Conservation (phyloP, 208 protist genomes). For the Acanthamoeba rhysodes region DNA sequence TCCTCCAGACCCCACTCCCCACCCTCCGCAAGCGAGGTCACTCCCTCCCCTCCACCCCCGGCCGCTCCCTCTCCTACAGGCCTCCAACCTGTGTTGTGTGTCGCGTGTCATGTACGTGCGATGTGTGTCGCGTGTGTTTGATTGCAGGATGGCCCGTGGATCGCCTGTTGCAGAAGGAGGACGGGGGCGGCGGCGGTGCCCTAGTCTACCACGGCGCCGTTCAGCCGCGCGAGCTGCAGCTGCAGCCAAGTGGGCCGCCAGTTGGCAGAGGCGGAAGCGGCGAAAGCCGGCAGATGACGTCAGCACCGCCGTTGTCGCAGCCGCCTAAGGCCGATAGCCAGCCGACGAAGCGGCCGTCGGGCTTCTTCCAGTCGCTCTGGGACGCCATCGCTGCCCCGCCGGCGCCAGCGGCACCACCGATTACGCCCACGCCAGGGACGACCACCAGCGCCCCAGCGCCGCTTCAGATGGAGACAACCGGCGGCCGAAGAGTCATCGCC, state of each 20-base stretch:
- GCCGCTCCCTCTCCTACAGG: neutral
- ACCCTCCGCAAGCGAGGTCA: constrained; percentile 40
- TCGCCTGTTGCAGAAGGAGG: constrained; percentile 44
- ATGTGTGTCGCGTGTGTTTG: too few species aligned
- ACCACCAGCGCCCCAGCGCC: too few species aligned
- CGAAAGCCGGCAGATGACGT: neutral
- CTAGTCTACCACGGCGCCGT: neutral
- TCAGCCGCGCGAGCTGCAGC: neutral
- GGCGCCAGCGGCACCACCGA: neutral
- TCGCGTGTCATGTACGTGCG: too few species aligned
- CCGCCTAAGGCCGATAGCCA: neutral
- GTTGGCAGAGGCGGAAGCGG: neutral
- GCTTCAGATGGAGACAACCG: too few species aligned
- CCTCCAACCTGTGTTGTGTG: neutral
- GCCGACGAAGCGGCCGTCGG: neutral
- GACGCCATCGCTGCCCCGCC: neutral
- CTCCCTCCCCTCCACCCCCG: neutral
- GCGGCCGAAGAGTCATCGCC: neutral
- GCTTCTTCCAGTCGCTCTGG: constrained; percentile 34
- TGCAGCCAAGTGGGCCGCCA: neutral
- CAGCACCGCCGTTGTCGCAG: neutral
- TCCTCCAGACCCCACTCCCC: constrained; percentile 50
- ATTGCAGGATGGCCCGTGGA: constrained; percentile 38
- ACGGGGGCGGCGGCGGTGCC: too few species aligned
- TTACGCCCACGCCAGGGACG: neutral